phyloP scores from a whole-genome alignment of 345 rosid species.

The Eucalyptus victrix region DNA sequence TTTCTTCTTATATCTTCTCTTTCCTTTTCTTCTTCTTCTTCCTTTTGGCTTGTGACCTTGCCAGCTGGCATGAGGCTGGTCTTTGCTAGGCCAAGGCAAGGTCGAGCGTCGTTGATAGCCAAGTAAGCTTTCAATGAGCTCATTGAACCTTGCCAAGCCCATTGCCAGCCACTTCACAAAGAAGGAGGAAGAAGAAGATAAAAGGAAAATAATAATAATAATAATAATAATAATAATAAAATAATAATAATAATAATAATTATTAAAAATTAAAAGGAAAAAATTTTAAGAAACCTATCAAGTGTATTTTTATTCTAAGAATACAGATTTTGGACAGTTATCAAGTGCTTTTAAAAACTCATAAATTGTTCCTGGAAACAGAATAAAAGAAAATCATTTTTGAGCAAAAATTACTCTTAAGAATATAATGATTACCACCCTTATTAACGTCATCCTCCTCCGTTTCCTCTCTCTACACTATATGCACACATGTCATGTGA shows the following conservation, averaged over 20 bases:
- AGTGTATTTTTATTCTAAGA: accelerated
- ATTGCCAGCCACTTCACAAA: accelerated
- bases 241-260: no score
- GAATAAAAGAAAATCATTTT: no score
- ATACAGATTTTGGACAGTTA: accelerated
- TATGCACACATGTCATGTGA: accelerated
- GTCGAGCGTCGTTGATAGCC: accelerated
- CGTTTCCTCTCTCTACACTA: not conserved
- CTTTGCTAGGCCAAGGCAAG: accelerated
- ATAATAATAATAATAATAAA: no score
- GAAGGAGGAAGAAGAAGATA: no score
- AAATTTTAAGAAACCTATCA: no score
- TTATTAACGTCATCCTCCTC: not conserved
- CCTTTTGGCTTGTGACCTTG: accelerated
- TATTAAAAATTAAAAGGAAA: no score
- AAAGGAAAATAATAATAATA: no score
- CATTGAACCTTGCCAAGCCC: no score
- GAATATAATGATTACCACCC: no score
- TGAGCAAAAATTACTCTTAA: accelerated
- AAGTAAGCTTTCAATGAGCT: accelerated
- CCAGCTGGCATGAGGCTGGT: accelerated
- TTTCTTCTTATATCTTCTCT: no score
- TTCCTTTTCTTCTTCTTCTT: no score
- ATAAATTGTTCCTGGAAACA: accelerated
- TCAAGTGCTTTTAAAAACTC: accelerated